Evolutionary conservation across 148 eudicot species (phyloP), one percentile per base, ranked within the genome.

Genomic region (Cornus florida): DNA sequence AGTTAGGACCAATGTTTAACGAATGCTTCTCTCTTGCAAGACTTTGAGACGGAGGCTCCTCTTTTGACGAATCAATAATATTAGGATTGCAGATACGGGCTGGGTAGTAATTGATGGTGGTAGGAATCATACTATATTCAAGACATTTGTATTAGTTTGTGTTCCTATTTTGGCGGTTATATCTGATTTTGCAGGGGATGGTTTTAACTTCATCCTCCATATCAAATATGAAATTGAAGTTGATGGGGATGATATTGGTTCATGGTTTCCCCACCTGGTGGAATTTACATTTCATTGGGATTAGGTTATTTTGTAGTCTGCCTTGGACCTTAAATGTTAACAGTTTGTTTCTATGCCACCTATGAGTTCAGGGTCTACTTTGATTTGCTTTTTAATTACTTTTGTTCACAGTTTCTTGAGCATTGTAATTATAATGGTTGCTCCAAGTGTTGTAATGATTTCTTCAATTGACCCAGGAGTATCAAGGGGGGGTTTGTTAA

Each of bases 161-260:
- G 1, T 19, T 68, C 46, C 4, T 32, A 62, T 53, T 76, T 7
- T 20, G 10, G 28, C 19, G 20, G 56, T 56, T 73, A 12, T n/a
- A n/a, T 32, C 12, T 38, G 19, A 70, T 12, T 48, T 77, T 77
- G 68, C 28, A 0, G 72, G 69, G 67, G 79, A 76, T 28, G 60
- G 70, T 48, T 28, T 46, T 46, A 41, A 31, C 64, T 76, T 46
- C 79, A 43, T 76, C 72, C 72, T 76, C 79, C 23, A 60, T 76
- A 71, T 23, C 60, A 28, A 24, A 10, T 46, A 8, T 17, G 10
- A 64, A 75, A 75, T n/a, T 75, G 33, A 2, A 0, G 14, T 73
- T 41, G 19, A 28, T 17, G 53, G 33, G 53, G 33, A 62, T 33
- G 67, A 50, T 53, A 3, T 53, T 53, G 59, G 59, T 11, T 14